phyloP scores from a whole-genome alignment of 2,329 filamentous ascomycete genomes.

The Berkeleyomyces basicola region DNA sequence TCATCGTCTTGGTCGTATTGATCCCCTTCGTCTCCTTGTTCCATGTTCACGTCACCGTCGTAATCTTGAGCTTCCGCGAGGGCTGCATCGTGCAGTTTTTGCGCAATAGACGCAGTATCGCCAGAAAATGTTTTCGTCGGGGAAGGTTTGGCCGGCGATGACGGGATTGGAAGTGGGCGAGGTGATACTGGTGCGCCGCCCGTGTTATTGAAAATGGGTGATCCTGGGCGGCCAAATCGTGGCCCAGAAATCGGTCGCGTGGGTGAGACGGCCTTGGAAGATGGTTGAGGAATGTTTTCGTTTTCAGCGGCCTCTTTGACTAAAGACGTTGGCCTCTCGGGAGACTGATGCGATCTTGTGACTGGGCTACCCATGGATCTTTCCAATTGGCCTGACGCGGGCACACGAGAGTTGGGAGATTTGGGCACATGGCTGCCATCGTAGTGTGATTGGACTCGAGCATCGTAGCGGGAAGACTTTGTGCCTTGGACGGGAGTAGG shows the following conservation, averaged over 20 bases:
- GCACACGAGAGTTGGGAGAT: conserved; percentile 1
- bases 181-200: neutral
- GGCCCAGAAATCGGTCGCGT: conserved; percentile 2
- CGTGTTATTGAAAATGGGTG: neutral
- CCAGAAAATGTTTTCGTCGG: neutral
- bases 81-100: neutral
- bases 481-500: neutral
- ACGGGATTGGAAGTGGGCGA: neutral
- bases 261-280: conserved; percentile 4
- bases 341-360: neutral
- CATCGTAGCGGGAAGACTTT: conserved; percentile 51
- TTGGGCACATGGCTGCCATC: neutral
- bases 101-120: neutral
- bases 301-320: neutral
- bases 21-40: conserved; percentile 8
- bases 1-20: conserved; percentile 19
- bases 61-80: conserved; percentile 5
- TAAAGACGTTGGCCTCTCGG: neutral
- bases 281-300: neutral
- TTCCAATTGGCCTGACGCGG: neutral
- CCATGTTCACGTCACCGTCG: conserved; percentile 11
- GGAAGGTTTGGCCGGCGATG: conserved; percentile 3
- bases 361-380: neutral
- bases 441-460: conserved; percentile 36
- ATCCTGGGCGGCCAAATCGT: conserved; percentile 3